Evolutionary conservation across 2,329 filamentous ascomycete genomes (phyloP).

Genomic region (Aspergillus bombycis): DNA sequence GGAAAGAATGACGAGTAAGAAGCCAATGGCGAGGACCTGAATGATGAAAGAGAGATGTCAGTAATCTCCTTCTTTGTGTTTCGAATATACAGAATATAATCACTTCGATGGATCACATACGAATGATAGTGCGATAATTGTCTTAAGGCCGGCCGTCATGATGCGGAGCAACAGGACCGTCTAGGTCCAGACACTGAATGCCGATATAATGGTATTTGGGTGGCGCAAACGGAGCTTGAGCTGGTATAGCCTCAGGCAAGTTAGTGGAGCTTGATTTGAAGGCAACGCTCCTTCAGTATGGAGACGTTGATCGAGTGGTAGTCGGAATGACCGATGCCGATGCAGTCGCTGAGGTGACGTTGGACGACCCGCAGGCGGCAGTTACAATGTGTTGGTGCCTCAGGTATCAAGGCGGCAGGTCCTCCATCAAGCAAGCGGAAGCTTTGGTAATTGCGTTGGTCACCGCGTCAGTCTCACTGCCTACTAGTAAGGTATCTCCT

Average conservation of each 20-base stretch:
- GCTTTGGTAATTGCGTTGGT: slow-evolving; percentile 15
- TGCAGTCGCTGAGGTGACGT: slow-evolving; percentile 30
- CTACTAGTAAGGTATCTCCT: slow-evolving; percentile 20
- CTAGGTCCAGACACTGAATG: slow-evolving; percentile 17
- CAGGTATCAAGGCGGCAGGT: slow-evolving; percentile 18
- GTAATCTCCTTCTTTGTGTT: background rate
- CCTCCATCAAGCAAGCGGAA: slow-evolving; percentile 15
- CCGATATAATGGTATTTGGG: slow-evolving; percentile 2
- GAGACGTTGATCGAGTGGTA: slow-evolving; percentile 3
- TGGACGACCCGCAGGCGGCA: slow-evolving; percentile 23
- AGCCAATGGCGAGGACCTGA: slow-evolving; percentile 91
- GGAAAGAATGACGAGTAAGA: slow-evolving; percentile 97
- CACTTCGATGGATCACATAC: slow-evolving; percentile 53
- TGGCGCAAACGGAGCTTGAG: slow-evolving; percentile 9
- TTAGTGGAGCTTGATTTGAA: background rate
- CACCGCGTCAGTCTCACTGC: slow-evolving; percentile 42
- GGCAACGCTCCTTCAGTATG: slow-evolving; percentile 12
- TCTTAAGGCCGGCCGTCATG: slow-evolving; percentile 89
- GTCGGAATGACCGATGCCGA: slow-evolving; percentile 7
- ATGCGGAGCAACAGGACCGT: slow-evolving; percentile 32
- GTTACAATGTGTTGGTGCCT: slow-evolving; percentile 18
- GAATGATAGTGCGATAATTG: slow-evolving; percentile 98
- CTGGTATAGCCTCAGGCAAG: slow-evolving; percentile 1
- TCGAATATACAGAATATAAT: background rate
- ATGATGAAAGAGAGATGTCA: slow-evolving; percentile 1